phyloP scores from a whole-genome alignment of 257 asterid species.

The Salvia splendens region DNA sequence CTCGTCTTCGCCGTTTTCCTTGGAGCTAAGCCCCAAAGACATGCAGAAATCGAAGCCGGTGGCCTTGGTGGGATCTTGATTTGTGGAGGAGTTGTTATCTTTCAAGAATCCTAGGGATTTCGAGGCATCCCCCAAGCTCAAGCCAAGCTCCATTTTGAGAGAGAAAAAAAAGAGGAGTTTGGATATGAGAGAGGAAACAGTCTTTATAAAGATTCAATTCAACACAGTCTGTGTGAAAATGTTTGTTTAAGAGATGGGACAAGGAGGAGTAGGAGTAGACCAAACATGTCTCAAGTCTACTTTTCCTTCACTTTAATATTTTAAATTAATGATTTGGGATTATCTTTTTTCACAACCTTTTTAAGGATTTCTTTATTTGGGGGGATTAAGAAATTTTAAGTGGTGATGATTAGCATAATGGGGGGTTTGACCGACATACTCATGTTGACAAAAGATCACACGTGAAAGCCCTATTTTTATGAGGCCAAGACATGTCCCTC shows the following conservation, averaged over 20 bases:
- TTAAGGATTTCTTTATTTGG: slow-evolving; percentile 27
- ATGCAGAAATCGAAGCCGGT: slow-evolving; percentile 49
- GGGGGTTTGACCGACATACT: slow-evolving; percentile 60
- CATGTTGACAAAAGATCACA: slow-evolving; percentile 58
- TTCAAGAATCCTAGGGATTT: slow-evolving; percentile 35
- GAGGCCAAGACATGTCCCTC: slow-evolving; percentile 47
- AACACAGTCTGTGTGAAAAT: slow-evolving; percentile 42
- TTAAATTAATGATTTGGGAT: slow-evolving; percentile 33
- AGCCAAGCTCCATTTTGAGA: slow-evolving; percentile 64
- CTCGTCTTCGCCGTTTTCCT: slow-evolving; percentile 25
- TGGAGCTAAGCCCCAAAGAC: slow-evolving; percentile 49
- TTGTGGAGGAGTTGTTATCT: slow-evolving; percentile 10
- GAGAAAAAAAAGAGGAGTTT: slow-evolving; percentile 17
- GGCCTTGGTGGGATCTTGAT: slow-evolving; percentile 12
- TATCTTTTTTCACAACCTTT: slow-evolving; percentile 21
- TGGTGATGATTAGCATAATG: slow-evolving; percentile 46
- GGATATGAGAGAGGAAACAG: slow-evolving; percentile 42
- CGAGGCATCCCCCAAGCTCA: slow-evolving; percentile 65
- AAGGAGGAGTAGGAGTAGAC: slow-evolving; percentile 41
- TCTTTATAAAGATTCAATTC: slow-evolving; percentile 57
- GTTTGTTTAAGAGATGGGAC: slow-evolving; percentile 32
- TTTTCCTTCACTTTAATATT: slow-evolving; percentile 27
- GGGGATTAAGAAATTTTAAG: slow-evolving; percentile 26
- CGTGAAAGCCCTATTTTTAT: slow-evolving; percentile 51
- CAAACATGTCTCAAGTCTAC: slow-evolving; percentile 40